These are phyloP conservation scores for Vicia sativa DNA, from an alignment of 306 rosid species.

Conservation along the genomic window DNA sequence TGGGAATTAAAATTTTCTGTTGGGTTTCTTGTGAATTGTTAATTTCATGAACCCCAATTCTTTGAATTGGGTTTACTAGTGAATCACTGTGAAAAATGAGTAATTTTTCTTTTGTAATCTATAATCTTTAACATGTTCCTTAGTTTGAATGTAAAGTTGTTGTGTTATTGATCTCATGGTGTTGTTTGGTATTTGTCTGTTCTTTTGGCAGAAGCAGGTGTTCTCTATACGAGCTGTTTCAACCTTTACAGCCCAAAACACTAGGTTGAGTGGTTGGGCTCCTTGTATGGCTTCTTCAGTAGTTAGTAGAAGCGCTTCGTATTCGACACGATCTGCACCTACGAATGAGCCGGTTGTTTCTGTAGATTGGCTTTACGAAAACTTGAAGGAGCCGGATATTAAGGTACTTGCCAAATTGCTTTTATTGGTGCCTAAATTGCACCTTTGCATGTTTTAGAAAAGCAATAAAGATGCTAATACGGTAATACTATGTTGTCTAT, in stretches of 20 bases:
- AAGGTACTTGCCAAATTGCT: constrained; percentile 57
- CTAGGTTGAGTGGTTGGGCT: constrained; percentile 42
- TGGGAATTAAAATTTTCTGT: constrained; percentile 24
- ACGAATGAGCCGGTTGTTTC: constrained; percentile 86
- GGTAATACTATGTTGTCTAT: constrained; percentile 28
- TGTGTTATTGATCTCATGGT: constrained; percentile 23
- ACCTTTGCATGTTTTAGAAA: neutral
- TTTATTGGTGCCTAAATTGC: constrained; percentile 12
- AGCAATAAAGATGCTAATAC: neutral
- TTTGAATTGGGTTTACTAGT: constrained; percentile 4
- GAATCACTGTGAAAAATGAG: constrained; percentile 12
- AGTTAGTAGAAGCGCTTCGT: constrained; percentile 53
- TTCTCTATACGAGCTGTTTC: constrained; percentile 43
- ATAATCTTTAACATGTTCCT: neutral
- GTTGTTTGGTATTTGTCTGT: neutral
- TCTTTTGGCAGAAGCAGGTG: constrained; percentile 55
- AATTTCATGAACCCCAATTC: neutral
- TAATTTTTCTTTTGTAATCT: constrained; percentile 5
- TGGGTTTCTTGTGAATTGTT: neutral
- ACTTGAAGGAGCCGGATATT: constrained; percentile 77
- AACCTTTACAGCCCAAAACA: constrained; percentile 39
- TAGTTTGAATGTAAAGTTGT: neutral
- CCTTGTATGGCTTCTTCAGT: constrained; percentile 73
- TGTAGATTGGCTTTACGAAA: constrained; percentile 85
- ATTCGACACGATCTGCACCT: constrained; percentile 61